Base-by-base conservation (phyloP, 176 grass and related monocot genomes). In the Cenchrus purpureus region DNA sequence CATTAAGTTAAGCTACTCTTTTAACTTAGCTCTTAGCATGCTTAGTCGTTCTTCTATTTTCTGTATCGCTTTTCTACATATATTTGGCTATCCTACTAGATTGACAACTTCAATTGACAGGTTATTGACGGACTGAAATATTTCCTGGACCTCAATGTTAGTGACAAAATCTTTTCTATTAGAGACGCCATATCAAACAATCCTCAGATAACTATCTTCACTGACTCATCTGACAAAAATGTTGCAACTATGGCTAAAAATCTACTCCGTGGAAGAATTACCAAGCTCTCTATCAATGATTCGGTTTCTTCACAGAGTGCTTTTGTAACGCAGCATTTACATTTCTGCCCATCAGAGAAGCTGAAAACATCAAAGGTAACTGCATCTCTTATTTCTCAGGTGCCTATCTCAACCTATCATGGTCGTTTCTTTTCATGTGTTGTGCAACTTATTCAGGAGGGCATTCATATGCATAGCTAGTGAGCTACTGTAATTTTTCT, bases 101-200 rank as follows among this genome's bases (percentile, higher is more conserved):
- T 82, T 85, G 32, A 11, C 10, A 56, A 31, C 32, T 31, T 85
- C 34, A 2, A 81, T 60, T 77, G 53, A 25, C 74, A 98, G 97
- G 93, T 96, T 7, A 87, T 98, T 88, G 93, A 98, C 59, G 93
- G 91, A 65, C 64, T 98, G 52, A 90, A 83, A 69, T 68, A 44
- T 85, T 88, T 88, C 29, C 16, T 78, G 70, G 88, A 91, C 64
- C 76, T 87, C 54, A 76, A 60, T 77, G 71, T 82, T 7, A 54
- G 65, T 10, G 76, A 91, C 25, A 87, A 82, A 51, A 46, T 98
- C 50, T 79, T 64, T 84, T 91, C 83, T 78, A 89, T 95, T 75
- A 87, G 85, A 74, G 71, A 84, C 19, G 57, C 69, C 76, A 92
- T 98, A 76, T 85, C 79, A 56, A 67, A 70, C 50, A 69, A 86